These are phyloP conservation scores for Canavalia gladiata DNA, from an alignment of 306 rosid genomes.

Conservation along the genomic window DNA sequence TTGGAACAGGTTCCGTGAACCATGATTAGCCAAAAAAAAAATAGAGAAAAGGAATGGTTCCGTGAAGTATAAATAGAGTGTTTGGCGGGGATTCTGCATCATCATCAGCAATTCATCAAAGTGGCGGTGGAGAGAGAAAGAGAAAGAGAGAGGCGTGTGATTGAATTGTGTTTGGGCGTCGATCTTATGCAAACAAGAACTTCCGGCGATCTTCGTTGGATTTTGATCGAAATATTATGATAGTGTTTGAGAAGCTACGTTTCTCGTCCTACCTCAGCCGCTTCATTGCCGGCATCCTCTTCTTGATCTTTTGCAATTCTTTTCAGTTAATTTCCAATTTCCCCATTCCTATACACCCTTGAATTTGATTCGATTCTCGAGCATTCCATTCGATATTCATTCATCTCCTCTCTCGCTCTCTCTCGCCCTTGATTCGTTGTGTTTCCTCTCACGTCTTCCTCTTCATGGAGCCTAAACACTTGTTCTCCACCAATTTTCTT, in stretches of 20 bases:
- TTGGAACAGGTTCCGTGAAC: too few relatives aligned
- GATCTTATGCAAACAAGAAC: slow-evolving; percentile 55
- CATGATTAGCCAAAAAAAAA: not conserved
- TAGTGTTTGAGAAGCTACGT: slow-evolving; percentile 55
- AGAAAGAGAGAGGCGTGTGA: slow-evolving; percentile 19
- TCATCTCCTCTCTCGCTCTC: not conserved
- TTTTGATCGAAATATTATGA: slow-evolving; percentile 47
- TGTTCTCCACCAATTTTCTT: slow-evolving; percentile 51
- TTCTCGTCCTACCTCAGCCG: slow-evolving; percentile 65
- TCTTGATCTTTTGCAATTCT: slow-evolving; percentile 64
- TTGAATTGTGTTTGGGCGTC: not conserved
- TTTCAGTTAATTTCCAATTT: slow-evolving; percentile 66
- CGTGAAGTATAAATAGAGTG: slow-evolving; percentile 37
- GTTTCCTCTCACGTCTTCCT: not conserved
- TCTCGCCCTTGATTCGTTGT: not conserved
- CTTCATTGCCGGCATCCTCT: slow-evolving; percentile 69
- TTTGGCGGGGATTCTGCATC: not conserved
- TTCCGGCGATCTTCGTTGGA: slow-evolving; percentile 33
- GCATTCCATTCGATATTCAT: not conserved
- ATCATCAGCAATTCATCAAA: too few relatives aligned
- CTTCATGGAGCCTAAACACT: slow-evolving; percentile 58
- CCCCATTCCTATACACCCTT: slow-evolving; percentile 68
- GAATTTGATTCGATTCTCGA: not conserved
- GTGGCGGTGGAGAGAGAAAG: slow-evolving; percentile 19
- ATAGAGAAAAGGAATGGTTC: not conserved